Base-by-base conservation (phyloP, 352 stramenopile species). In the Albugo laibachii region DNA sequence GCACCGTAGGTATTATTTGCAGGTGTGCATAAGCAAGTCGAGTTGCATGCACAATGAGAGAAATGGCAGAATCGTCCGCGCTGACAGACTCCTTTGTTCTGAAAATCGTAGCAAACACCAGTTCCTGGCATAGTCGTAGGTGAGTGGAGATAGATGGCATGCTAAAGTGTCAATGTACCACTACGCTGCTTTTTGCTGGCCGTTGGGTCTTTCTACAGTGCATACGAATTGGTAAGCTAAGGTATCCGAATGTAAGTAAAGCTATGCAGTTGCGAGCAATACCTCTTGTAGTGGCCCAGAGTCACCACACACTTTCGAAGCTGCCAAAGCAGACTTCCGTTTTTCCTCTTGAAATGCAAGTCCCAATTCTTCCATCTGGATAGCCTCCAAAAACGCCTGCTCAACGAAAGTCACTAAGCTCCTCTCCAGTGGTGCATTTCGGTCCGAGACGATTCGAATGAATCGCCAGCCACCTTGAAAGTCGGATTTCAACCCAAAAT, bases 41-140 rank as follows among this genome's bases (percentile, higher is more conserved):
- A 86, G 55, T 91, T 85, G 52, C 78, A 91, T 10, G 78, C 78
- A 47, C 78, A 91, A 54, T 91, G 78, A 13, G 75, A 88, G 51
- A 91, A 91, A 48, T 91, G 78, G 57, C 78, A 91, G 44, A 82
- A 85, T 15, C 71, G 65, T 8, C 75, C 78, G 13, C 78, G 78
- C 49, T 88, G 75, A 19, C 78, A 91, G 10, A 85, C 67, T 11
- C 78, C 78, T 41, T 91, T 91, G 58, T 91, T 91, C 52, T 91
- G 78, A 39, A 91, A 91, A 31, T 91, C 78, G 52, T 91, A 91
- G 51, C 78, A 91, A 27, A 91, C 78, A 36, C 78, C 78, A 36
- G 71, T 83, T 38, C 78, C 75, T 38, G 11, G 47, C 15, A 14
- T 14, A 11, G 21, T 1, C 35, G 40, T 18, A n/a, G 2, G 19